Evolutionary conservation across 306 rosid species (phyloP), one percentile per base, ranked within the genome.

Genomic region (Mimosa bimucronata): DNA sequence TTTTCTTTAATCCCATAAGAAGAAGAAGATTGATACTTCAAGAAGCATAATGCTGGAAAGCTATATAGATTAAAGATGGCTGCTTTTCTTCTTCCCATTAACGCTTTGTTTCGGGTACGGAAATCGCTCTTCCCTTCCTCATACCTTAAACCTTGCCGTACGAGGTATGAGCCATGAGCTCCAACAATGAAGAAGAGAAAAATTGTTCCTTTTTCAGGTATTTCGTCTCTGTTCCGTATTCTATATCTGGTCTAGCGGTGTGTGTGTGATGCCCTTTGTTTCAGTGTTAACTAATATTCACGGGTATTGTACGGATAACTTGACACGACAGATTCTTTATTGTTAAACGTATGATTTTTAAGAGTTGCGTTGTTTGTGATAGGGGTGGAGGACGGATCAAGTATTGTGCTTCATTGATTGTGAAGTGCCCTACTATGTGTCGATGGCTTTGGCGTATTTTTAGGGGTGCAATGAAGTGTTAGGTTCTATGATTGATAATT

Each of bases 401-500:
- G 21, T 14, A 4, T 29, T 13, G 67, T 28, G 67, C 67, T 61
- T 61, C 26, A 28, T 61, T 28, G 68, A 6, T 62, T 2, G 11
- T 52, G 19, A 29, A 50, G 77, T 46, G 34, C 34, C 12, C 0
- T 58, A 9, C 19, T 31, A 16, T 55, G 31, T 13, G 15, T 71
- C 25, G 30, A 52, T 50, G 34, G 26, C 6, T 11, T 3, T 16
- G 44, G 28, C 3, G 12, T n/a, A 2, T 53, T 19, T 53, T 53
- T 12, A 3, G 38, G 23, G 12, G 34, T 34, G 4, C 18, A 29
- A 9, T 40, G 64, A 9, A 53, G 12, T 66, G 76, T 25, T 38
- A 73, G 80, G 82, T 82, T 86, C 88, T 84, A 76, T 82, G 64
- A 40, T 86, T 80, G 58, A 10, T 11, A 76, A 65, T 44, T 34